Percentiles rank a stretch among this genome's conserved stretches.
Conservation (phyloP, 352 stramenopile species). For the Aphanomyces euteiches region DNA sequence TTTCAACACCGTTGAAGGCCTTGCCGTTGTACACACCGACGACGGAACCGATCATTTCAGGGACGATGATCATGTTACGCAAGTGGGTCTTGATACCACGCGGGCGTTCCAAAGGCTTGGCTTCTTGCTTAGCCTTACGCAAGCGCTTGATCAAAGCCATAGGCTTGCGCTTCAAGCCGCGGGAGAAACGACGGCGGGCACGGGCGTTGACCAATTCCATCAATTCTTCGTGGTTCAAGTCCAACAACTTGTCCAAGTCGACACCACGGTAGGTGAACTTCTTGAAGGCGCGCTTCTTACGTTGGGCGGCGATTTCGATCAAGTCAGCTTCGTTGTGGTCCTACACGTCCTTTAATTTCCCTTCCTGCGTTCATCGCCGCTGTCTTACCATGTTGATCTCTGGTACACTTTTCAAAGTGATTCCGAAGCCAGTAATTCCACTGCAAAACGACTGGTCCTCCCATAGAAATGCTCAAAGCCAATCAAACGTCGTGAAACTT, state of each 20-base stretch:
- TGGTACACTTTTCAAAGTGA: conserved; percentile 31
- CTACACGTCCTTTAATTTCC: background rate
- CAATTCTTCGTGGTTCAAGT: conserved; percentile 99
- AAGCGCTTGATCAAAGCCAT: conserved; percentile 99
- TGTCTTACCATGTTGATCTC: conserved; percentile 21
- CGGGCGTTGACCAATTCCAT: conserved; percentile 97
- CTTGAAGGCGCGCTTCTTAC: conserved; percentile 99
- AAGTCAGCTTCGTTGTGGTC: conserved; percentile 22
- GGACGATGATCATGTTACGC: conserved; percentile 99
- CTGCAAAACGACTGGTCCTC: conserved; percentile 22
- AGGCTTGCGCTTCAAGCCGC: conserved; percentile 98
- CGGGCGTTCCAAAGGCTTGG: conserved; percentile 95
- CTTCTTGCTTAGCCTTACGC: conserved; percentile 98
- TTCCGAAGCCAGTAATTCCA: background rate
- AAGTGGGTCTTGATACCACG: conserved; percentile 99
- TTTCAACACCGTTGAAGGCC: conserved; percentile 99
- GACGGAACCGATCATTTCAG: conserved; percentile 99
- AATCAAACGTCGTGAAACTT: background rate
- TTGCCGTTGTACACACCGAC: conserved; percentile 99
- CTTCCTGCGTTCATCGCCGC: background rate
- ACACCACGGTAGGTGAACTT: conserved; percentile 99
- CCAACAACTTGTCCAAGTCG: conserved; percentile 98
- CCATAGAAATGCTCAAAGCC: background rate
- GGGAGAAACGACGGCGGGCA: conserved; percentile 96
- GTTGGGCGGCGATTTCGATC: conserved; percentile 86